These are phyloP conservation scores for Colletotrichum simmondsii DNA, from an alignment of 2,329 filamentous ascomycete genomes.

Conservation along the genomic window DNA sequence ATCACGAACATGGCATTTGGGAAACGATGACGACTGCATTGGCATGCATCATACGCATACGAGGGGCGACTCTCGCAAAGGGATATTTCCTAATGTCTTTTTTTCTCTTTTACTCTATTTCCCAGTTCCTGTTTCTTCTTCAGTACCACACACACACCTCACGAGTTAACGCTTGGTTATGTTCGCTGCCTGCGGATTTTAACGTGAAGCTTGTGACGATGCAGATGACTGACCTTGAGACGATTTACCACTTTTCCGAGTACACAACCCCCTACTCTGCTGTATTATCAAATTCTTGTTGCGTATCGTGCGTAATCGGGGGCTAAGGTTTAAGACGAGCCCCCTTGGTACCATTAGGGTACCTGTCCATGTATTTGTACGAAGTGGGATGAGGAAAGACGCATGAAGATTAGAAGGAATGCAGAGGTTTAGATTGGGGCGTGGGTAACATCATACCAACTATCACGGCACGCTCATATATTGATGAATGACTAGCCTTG, in stretches of 20 bases:
- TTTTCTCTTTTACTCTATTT: background rate
- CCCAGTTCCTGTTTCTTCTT: background rate
- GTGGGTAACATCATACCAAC: background rate
- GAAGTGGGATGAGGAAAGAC: background rate
- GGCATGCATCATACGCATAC: slow-evolving; percentile 14
- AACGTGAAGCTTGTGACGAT: slow-evolving; percentile 9
- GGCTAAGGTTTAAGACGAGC: background rate
- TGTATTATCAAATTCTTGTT: background rate
- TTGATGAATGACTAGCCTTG: background rate
- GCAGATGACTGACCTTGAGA: background rate
- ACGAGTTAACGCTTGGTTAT: slow-evolving; percentile 25
- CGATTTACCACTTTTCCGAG: background rate
- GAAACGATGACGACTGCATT: slow-evolving; percentile 30
- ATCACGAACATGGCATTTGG: background rate
- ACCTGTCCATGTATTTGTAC: background rate
- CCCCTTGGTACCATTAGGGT: background rate
- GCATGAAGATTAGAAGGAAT: background rate
- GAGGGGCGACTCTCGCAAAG: slow-evolving; percentile 19
- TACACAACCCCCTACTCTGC: background rate
- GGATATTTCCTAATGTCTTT: slow-evolving; percentile 18
- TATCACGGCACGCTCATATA: background rate
- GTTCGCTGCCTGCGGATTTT: background rate
- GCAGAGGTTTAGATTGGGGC: background rate
- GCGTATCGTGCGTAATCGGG: background rate
- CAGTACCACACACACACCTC: background rate